Evolutionary conservation across 176 grass and related monocot species (phyloP), one percentile per base, ranked within the genome.

Genomic region (Panicum miliaceum): DNA sequence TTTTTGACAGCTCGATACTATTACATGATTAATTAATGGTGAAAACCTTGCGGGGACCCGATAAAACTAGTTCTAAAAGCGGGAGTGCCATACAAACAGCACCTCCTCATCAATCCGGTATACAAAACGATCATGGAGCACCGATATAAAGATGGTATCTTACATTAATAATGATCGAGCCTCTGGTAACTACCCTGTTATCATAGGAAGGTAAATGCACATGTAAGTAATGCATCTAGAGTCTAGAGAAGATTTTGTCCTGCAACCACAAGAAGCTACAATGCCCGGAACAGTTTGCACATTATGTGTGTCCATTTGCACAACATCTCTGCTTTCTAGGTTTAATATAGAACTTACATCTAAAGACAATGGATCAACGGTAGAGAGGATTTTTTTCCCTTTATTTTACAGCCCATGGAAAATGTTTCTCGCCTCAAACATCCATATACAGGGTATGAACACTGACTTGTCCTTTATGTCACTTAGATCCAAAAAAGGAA

Each of bases 321-420:
- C 9, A 68, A 3, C 50, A 26, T 51, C 35, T 64, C 12, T 25
- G 13, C 48, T 60, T 73, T 65, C 46, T 66, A 26, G 14, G 6
- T 64, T 8, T 14, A 47, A 8, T 47, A 71, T 47, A 19, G n/a
- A 77, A 54, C 36, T 71, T 64, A 36, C 8, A 46, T 70, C 20
- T 56, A 14, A 57, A 58, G 4, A 37, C 63, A 68, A 65, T 41
- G 1, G 29, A 73, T 73, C 9, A 58, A 86, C 76, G 7, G 34
- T 77, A 88, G 4, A 60, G 19, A 29, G 1, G 12, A 66, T 59
- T 58, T 70, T 50, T 72, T 76, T 14, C 18, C 18, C 41, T 64
- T 90, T 90, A 86, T 86, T 86, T 78, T 83, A 86, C 88, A 90
- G 73, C 59, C 58, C 84, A 78, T 67, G 32, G 12, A 72, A 59